Evolutionary conservation across 805 yeast species (phyloP).

Genomic region (Candida nanaspora): DNA sequence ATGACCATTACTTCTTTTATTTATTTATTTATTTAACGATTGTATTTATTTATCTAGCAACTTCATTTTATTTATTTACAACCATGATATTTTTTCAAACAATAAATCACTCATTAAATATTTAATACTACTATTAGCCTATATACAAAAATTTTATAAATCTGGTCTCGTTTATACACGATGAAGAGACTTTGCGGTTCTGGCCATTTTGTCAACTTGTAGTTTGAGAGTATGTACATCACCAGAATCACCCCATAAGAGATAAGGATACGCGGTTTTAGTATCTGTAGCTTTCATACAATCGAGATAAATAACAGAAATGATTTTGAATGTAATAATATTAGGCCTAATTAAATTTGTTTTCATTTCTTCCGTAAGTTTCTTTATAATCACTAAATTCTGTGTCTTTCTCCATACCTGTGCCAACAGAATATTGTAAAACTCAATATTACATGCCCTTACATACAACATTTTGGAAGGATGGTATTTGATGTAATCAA

Average conservation of each 20-base stretch:
- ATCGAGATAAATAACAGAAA: slow-evolving; percentile 19
- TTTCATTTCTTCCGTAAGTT: slow-evolving; percentile 20
- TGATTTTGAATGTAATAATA: slow-evolving; percentile 17
- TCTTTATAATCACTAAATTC: slow-evolving; percentile 16
- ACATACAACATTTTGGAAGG: slow-evolving; percentile 23
- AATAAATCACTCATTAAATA: too few species aligned
- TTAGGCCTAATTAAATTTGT: slow-evolving; percentile 25
- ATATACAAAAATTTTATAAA: too few species aligned
- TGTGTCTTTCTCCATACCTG: slow-evolving; percentile 22
- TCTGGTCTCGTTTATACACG: too few species aligned
- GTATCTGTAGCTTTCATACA: slow-evolving; percentile 21
- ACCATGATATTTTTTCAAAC: too few species aligned
- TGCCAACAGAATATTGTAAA: slow-evolving; percentile 20
- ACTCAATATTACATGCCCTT: slow-evolving; percentile 22
- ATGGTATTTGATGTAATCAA: slow-evolving; percentile 20
- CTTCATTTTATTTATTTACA: too few species aligned
- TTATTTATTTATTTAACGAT: too few species aligned
- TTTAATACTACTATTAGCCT: too few species aligned
- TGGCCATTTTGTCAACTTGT: too few species aligned
- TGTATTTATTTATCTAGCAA: too few species aligned
- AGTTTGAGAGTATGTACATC: slow-evolving; percentile 11
- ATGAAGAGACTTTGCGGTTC: too few species aligned
- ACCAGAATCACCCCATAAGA: slow-evolving; percentile 22
- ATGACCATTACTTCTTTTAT: too few species aligned
- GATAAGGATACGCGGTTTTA: slow-evolving; percentile 15